These are phyloP conservation scores for Trichoderma sp. DNA, from an alignment of 2,329 filamentous ascomycete species.

Conservation along the genomic window DNA sequence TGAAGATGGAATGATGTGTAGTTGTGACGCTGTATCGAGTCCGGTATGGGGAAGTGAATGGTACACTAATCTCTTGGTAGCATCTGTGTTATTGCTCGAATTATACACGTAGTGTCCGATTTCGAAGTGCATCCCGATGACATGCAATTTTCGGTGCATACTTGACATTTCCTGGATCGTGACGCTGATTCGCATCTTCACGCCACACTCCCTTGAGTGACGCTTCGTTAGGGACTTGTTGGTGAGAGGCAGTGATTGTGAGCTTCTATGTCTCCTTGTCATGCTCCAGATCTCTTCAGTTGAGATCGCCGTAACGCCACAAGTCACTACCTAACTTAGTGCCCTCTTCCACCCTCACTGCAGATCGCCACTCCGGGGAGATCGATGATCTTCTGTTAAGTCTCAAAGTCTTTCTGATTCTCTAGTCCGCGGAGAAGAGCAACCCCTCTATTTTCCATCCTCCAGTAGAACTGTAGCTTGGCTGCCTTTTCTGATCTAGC, in stretches of 20 bases:
- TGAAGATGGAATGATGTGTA: background rate
- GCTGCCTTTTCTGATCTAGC: constrained; percentile 20
- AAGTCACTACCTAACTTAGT: background rate
- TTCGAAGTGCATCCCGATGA: too few relatives aligned
- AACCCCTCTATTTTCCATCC: background rate
- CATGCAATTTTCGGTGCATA: background rate
- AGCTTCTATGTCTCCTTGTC: background rate
- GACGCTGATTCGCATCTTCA: background rate
- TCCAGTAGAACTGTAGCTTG: background rate
- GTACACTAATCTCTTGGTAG: too few relatives aligned
- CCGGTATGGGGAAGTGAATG: background rate
- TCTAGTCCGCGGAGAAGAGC: background rate
- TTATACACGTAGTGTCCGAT: too few relatives aligned
- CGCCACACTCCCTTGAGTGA: background rate
- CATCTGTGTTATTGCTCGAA: too few relatives aligned
- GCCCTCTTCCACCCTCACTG: background rate
- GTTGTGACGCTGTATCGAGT: background rate
- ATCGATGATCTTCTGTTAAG: background rate
- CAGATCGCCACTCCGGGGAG: background rate
- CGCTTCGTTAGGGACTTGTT: background rate
- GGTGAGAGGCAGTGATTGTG: background rate
- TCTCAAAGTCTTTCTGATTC: background rate
- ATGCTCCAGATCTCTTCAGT: too few relatives aligned
- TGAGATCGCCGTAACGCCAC: background rate
- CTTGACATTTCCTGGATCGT: background rate